phyloP scores from a whole-genome alignment of 83 land plant species.

The Diphasiastrum complanatum region DNA sequence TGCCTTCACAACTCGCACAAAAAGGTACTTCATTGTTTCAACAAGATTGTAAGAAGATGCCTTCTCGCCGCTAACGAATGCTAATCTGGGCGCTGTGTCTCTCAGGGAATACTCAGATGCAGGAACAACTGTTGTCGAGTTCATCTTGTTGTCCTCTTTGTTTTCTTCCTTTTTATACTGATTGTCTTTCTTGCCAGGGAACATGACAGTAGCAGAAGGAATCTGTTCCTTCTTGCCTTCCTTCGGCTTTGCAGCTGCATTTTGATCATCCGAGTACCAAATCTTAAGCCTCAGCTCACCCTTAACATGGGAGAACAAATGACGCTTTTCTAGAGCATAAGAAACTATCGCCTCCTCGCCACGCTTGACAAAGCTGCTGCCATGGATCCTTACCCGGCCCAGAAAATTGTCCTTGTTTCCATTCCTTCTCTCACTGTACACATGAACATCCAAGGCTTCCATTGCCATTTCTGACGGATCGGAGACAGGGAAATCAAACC shows the following conservation, averaged over 20 bases:
- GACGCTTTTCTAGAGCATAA: conserved; percentile 47
- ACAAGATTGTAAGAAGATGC: not conserved
- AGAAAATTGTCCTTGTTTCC: conserved; percentile 40
- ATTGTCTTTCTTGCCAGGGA: not conserved
- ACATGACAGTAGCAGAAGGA: not conserved
- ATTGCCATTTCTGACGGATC: conserved; percentile 44
- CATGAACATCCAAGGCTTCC: conserved; percentile 38
- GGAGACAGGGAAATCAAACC: conserved; percentile 51
- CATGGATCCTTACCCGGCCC: conserved; percentile 41
- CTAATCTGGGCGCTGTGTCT: not conserved
- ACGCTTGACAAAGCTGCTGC: conserved; percentile 37
- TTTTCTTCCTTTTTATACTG: not conserved
- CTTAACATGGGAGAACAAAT: conserved; percentile 41
- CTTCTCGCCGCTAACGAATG: conserved; percentile 1
- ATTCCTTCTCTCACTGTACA: conserved; percentile 51
- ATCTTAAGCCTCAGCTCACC: conserved; percentile 64
- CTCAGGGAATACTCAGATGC: conserved; percentile 1
- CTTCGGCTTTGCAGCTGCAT: conserved; percentile 3
- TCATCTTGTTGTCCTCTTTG: not conserved
- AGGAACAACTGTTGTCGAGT: not conserved
- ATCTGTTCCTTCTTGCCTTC: conserved; percentile 4
- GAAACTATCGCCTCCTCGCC: conserved; percentile 57
- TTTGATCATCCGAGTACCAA: conserved; percentile 33
- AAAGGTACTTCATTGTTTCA: conserved; percentile 9
- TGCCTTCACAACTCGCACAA: conserved; percentile 13